Evolutionary conservation across 495 filamentous ascomycete species (phyloP).

Genomic region (Astrothelium subdiscretum): DNA sequence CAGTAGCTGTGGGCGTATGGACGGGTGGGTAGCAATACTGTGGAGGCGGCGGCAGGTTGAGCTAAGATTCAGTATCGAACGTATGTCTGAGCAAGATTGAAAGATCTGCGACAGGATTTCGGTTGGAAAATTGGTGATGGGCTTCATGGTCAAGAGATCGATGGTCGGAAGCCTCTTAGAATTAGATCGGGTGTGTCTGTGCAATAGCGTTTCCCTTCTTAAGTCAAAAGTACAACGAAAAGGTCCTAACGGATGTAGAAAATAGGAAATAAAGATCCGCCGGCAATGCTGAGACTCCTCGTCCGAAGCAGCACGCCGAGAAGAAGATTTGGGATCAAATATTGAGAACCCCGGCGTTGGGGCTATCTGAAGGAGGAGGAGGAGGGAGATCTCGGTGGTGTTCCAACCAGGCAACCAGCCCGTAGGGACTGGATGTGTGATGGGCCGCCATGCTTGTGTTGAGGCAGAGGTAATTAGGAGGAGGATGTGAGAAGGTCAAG

Average conservation of each 20-base stretch:
- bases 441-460: neutral
- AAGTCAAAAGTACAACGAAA: neutral
- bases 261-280: neutral
- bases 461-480: neutral
- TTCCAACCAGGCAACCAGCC: neutral
- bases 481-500: neutral
- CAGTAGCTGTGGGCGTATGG: slow-evolving; percentile 44
- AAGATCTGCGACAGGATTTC: slow-evolving; percentile 54
- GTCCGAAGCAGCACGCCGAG: slow-evolving; percentile 12
- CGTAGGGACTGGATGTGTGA: neutral
- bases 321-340: slow-evolving; percentile 35
- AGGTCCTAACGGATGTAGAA: no score
- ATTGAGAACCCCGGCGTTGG: slow-evolving; percentile 58
- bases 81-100: slow-evolving; percentile 39
- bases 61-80: slow-evolving; percentile 43
- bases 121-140: slow-evolving; percentile 44
- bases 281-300: slow-evolving; percentile 3
- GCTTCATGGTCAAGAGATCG: slow-evolving; percentile 27
- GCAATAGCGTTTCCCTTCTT: no score
- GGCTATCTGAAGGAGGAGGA: slow-evolving; percentile 41
- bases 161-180: slow-evolving; percentile 2
- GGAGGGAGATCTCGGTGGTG: neutral
- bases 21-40: slow-evolving; percentile 36
- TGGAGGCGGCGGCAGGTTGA: slow-evolving; percentile 44
- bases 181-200: neutral